Evolutionary conservation across 306 rosid genomes (phyloP).

Genomic region (Styphnolobium japonicum): DNA sequence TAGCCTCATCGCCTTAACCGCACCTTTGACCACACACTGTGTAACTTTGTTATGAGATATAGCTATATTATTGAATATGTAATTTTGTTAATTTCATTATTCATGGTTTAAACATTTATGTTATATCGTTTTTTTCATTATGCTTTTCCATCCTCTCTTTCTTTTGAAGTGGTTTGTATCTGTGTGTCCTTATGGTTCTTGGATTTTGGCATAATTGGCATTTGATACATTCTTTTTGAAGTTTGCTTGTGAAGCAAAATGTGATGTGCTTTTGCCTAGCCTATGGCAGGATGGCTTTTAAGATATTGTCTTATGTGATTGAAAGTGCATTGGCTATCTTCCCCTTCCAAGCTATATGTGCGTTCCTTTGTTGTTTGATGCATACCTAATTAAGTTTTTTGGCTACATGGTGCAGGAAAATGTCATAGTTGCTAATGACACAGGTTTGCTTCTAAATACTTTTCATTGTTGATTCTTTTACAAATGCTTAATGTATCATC

Average conservation of each 20-base stretch:
- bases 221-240: not conserved
- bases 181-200: not conserved
- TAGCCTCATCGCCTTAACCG: not conserved
- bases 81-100: not conserved
- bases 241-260: not conserved
- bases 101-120: not conserved
- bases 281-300: not conserved
- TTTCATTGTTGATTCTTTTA: slow-evolving; percentile 12
- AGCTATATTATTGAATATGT: not conserved
- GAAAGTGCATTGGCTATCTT: not conserved
- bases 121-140: not conserved
- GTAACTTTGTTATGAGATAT: not conserved
- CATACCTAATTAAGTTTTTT: slow-evolving; percentile 32
- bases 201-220: not conserved
- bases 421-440: slow-evolving; percentile 49
- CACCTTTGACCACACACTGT: not conserved
- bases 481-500: not conserved
- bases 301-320: not conserved
- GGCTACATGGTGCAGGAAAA: slow-evolving; percentile 68
- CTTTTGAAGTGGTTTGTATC: not conserved
- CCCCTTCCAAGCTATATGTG: not conserved
- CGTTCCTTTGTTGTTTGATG: not conserved
- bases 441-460: slow-evolving; percentile 58
- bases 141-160: not conserved
- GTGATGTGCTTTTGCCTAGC: not conserved